Conservation (phyloP, 1,139 yeast genomes). For the Blastobotrys capitulatus region DNA sequence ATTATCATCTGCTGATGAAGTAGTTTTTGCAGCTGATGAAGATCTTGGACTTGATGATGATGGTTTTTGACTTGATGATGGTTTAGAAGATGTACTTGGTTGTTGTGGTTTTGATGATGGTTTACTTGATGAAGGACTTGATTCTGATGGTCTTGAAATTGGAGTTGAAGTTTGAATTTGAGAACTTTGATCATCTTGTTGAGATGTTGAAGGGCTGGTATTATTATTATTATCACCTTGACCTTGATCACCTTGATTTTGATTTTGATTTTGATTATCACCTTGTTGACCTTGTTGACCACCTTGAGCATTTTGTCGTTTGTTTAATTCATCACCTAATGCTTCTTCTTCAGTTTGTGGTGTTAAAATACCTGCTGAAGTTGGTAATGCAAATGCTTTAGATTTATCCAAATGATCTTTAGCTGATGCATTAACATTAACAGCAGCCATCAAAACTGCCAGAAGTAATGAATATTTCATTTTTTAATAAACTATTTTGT, state of each 20-base stretch:
- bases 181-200: not conserved
- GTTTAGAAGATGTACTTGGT: not conserved
- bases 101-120: not conserved
- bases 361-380: not conserved
- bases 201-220: not conserved
- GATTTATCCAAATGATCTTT: constrained; percentile 2
- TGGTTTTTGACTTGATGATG: not conserved
- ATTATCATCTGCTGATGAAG: not conserved
- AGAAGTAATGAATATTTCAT: not conserved
- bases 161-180: not conserved
- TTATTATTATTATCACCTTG: constrained; percentile 3
- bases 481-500: not conserved
- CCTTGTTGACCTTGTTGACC: no score
- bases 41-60: not conserved
- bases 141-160: not conserved
- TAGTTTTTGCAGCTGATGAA: not conserved
- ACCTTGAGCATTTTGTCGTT: constrained; percentile 2
- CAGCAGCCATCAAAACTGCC: not conserved
- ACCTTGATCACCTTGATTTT: constrained; percentile 6
- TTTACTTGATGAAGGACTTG: not conserved
- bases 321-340: not conserved
- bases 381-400: constrained; percentile 2
- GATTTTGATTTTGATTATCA: not conserved
- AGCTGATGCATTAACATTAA: constrained; percentile 8
- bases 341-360: constrained; percentile 9